Conservation (phyloP, 2,329 filamentous ascomycete genomes). For the Immersiporthe knoxdaviesiana region DNA sequence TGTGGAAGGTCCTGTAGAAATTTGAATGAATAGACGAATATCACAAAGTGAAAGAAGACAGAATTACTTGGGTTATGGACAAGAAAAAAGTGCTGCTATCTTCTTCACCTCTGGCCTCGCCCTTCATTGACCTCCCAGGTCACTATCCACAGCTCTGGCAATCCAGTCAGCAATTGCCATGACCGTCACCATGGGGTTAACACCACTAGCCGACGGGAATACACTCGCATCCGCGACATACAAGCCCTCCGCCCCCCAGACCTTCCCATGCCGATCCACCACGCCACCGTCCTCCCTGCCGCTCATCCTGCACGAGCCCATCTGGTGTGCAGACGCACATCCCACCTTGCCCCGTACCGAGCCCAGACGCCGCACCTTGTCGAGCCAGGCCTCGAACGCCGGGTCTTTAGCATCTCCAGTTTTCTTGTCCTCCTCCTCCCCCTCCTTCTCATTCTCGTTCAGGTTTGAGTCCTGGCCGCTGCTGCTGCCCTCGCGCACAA, state of each 20-base stretch:
- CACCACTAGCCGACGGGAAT: constrained; percentile 75
- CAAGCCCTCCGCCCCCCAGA: constrained; percentile 68
- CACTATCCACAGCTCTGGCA: constrained; percentile 57
- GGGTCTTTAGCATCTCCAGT: constrained; percentile 46
- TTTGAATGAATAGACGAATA: no score
- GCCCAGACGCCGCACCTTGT: constrained; percentile 50
- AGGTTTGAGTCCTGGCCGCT: not conserved
- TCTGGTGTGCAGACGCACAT: constrained; percentile 79
- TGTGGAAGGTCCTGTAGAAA: no score
- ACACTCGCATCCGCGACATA: constrained; percentile 77
- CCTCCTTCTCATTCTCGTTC: no score
- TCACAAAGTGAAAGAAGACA: not conserved
- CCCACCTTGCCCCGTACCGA: constrained; percentile 54
- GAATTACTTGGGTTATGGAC: no score
- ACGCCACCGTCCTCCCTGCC: constrained; percentile 54
- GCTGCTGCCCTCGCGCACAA: constrained; percentile 46
- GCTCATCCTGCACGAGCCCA: constrained; percentile 78
- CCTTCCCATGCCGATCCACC: constrained; percentile 59
- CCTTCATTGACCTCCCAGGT: constrained; percentile 37
- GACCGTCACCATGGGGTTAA: constrained; percentile 80
- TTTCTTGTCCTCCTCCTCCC: constrained; percentile 15
- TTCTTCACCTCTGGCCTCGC: not conserved
- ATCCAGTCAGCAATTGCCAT: constrained; percentile 74
- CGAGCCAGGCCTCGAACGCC: constrained; percentile 65
- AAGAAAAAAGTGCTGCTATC: not conserved